These are phyloP conservation scores for Thelonectria discophora DNA, from an alignment of 2,329 filamentous ascomycete genomes.

Conservation along the genomic window DNA sequence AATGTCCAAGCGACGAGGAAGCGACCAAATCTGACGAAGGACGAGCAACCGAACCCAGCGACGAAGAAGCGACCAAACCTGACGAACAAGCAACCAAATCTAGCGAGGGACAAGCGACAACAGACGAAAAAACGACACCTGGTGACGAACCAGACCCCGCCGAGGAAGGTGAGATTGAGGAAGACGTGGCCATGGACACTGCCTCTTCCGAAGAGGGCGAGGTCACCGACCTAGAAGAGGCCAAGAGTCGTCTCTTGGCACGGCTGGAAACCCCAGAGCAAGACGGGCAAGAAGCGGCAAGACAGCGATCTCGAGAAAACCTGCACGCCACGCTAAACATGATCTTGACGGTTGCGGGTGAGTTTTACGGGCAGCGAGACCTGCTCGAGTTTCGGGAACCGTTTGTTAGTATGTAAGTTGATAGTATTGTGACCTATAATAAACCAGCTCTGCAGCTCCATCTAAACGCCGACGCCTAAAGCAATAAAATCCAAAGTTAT, in stretches of 20 bases:
- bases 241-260: slow-evolving; percentile 58
- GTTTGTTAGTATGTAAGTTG: slow-evolving; percentile 57
- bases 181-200: slow-evolving; percentile 56
- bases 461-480: slow-evolving; percentile 36
- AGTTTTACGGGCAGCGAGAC: slow-evolving; percentile 90
- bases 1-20: slow-evolving; percentile 13
- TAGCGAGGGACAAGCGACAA: too few relatives aligned
- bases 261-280: slow-evolving; percentile 48
- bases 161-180: slow-evolving; percentile 39
- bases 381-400: slow-evolving; percentile 78
- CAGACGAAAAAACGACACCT: too few relatives aligned
- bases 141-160: too few relatives aligned
- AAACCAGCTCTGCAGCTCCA: slow-evolving; percentile 34
- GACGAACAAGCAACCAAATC: too few relatives aligned
- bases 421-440: slow-evolving; percentile 3
- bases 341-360: slow-evolving; percentile 87
- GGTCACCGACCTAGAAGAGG: slow-evolving; percentile 54
- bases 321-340: slow-evolving; percentile 84
- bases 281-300: slow-evolving; percentile 41
- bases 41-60: slow-evolving; percentile 37
- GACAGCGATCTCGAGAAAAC: slow-evolving; percentile 55
- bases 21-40: too few relatives aligned
- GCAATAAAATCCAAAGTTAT: slow-evolving; percentile 10
- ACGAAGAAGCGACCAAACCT: slow-evolving; percentile 13
- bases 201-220: slow-evolving; percentile 51